These are phyloP conservation scores for Irpex lacteus DNA, from an alignment of 1,284 basidiomycete species.

Conservation along the genomic window DNA sequence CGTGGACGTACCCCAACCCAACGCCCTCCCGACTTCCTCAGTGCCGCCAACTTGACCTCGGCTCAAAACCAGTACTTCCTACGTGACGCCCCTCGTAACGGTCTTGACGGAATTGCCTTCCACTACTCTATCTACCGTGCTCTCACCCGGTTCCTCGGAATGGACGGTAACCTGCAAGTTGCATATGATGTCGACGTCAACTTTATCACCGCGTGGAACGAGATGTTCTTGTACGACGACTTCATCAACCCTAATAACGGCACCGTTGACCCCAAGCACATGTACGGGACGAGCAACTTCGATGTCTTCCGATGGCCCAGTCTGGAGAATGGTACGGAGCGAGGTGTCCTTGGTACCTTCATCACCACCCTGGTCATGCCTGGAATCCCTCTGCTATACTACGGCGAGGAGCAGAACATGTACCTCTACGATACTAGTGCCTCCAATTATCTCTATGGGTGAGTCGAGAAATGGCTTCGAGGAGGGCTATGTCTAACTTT, in stretches of 20 bases:
- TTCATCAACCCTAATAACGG: conserved; percentile 74
- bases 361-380: conserved; percentile 82
- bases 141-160: conserved; percentile 80
- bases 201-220: conserved; percentile 85
- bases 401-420: conserved; percentile 87
- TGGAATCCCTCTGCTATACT: conserved; percentile 82
- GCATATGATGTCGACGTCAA: conserved; percentile 81
- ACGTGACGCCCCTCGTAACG: conserved; percentile 58
- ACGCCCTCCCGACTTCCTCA: conserved; percentile 60
- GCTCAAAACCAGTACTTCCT: conserved; percentile 74
- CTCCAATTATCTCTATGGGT: conserved; percentile 86
- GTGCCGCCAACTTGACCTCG: conserved; percentile 64
- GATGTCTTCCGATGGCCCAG: conserved; percentile 92
- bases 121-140: conserved; percentile 91
- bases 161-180: conserved; percentile 90
- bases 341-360: conserved; percentile 73
- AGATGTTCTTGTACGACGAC: conserved; percentile 86
- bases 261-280: conserved; percentile 76
- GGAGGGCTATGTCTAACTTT: background rate
- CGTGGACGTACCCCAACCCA: conserved; percentile 80
- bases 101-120: conserved; percentile 79
- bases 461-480: conserved; percentile 20
- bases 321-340: conserved; percentile 78
- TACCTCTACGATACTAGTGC: conserved; percentile 84
- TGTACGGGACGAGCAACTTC: conserved; percentile 90